Evolutionary conservation across 257 asterid genomes (phyloP).

Genomic region (Solanum clarkiae): DNA sequence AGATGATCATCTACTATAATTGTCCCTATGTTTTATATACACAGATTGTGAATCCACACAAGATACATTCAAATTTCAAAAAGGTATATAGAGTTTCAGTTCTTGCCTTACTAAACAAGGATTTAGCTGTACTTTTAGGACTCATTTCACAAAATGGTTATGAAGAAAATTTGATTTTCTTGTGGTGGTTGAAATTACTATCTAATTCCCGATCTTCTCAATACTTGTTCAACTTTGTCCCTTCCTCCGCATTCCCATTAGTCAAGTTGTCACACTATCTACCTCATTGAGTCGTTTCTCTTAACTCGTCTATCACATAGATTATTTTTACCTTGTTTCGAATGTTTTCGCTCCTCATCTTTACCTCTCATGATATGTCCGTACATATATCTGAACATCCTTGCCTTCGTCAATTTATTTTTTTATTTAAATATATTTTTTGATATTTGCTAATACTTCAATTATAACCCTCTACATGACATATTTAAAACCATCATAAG

Average conservation of each 20-base stretch:
- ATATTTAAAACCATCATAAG: neutral
- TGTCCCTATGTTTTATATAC: no score
- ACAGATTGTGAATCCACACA: no score
- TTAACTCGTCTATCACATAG: neutral
- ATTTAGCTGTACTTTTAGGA: neutral
- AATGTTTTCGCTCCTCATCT: no score
- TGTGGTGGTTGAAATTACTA: neutral
- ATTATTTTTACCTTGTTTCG: no score
- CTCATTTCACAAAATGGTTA: neutral
- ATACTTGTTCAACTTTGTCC: no score
- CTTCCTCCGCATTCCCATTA: neutral
- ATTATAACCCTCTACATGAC: neutral
- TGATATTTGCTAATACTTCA: neutral
- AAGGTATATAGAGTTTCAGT: neutral
- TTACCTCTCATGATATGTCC: no score
- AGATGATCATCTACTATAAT: no score
- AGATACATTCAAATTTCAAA: neutral
- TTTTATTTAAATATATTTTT: neutral
- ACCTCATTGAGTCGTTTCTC: no score
- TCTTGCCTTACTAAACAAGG: neutral
- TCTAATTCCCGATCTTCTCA: no score
- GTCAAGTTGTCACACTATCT: neutral
- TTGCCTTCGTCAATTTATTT: neutral
- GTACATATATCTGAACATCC: no score
- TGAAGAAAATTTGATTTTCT: neutral